Evolutionary conservation across 164 flowering plant species (phyloP).

Genomic region (Stephania yunnanensis): DNA sequence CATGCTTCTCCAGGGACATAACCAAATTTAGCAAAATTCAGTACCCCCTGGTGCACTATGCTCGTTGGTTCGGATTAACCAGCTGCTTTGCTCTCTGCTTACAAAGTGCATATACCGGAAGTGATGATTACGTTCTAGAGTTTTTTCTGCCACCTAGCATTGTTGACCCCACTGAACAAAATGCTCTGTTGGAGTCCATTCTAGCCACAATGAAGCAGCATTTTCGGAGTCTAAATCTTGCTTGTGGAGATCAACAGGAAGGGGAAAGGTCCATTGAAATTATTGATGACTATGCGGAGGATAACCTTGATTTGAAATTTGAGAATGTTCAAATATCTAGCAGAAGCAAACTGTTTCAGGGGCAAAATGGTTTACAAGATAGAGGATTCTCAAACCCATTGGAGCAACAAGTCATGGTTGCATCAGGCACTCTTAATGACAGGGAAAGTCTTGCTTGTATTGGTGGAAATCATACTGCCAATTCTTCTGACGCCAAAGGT

Average conservation of each 20-base stretch:
- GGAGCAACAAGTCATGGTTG: conserved; percentile 21
- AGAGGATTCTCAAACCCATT: conserved; percentile 20
- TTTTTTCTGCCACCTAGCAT: conserved; percentile 74
- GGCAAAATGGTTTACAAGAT: conserved; percentile 24
- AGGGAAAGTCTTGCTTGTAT: conserved; percentile 15
- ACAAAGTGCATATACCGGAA: conserved; percentile 63
- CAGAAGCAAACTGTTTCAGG: conserved; percentile 16
- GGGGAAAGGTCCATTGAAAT: conserved; percentile 49
- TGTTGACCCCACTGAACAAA: conserved; percentile 42
- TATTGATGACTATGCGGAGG: conserved; percentile 34
- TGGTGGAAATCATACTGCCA: conserved; percentile 20
- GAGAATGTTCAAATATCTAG: conserved; percentile 27
- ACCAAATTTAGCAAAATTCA: conserved; percentile 75
- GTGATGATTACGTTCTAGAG: conserved; percentile 85
- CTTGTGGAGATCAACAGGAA: conserved; percentile 48
- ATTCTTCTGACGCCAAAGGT: conserved; percentile 28
- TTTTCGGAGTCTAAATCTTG: conserved; percentile 57
- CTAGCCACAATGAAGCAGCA: conserved; percentile 63
- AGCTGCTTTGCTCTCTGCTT: conserved; percentile 82
- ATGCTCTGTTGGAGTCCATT: conserved; percentile 50
- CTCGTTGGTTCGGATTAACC: conserved; percentile 71
- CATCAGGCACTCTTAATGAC: conserved; percentile 19
- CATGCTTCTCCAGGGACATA: conserved; percentile 68
- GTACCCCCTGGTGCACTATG: conserved; percentile 94
- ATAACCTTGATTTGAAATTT: conserved; percentile 23